phyloP scores from a whole-genome alignment of 2,329 filamentous ascomycete genomes.

The Dothistroma septosporum region DNA sequence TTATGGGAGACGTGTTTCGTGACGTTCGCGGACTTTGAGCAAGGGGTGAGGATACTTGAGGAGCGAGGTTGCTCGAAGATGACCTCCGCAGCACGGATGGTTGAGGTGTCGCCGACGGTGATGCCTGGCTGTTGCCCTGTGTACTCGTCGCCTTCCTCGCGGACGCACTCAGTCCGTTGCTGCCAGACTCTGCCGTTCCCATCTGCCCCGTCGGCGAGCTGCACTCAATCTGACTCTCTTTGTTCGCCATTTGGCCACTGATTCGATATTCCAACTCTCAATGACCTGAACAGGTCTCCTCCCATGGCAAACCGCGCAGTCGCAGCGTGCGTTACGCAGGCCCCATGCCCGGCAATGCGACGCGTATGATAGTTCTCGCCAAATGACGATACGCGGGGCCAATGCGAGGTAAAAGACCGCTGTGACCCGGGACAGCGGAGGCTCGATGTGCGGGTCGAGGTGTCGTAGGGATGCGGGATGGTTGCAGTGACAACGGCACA shows the following conservation, averaged over 20 bases:
- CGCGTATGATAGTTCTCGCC: neutral
- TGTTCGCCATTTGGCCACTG: conserved; percentile 31
- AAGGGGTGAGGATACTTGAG: conserved; percentile 32
- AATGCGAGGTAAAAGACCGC: neutral
- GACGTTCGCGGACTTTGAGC: conserved; percentile 45
- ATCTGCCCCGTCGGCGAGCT: conserved; percentile 36
- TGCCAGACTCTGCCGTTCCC: conserved; percentile 38
- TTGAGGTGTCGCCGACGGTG: conserved; percentile 9
- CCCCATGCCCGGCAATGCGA: conserved; percentile 10
- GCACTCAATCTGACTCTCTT: conserved; percentile 31
- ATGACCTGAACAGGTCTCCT: conserved; percentile 5
- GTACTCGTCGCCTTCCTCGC: conserved; percentile 15
- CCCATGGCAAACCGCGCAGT: conserved; percentile 13
- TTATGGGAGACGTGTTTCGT: conserved; percentile 46
- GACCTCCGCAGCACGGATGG: conserved; percentile 25
- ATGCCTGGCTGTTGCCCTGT: conserved; percentile 7
- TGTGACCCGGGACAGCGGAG: conserved; percentile 6
- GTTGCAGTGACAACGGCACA: neutral
- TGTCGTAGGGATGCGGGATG: neutral
- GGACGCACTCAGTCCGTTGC: conserved; percentile 8
- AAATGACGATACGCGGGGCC: conserved; percentile 2
- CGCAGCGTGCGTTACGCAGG: conserved; percentile 10
- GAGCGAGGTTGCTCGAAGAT: conserved; percentile 29
- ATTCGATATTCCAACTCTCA: conserved; percentile 10
- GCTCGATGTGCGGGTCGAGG: neutral